These are phyloP conservation scores for Gossypium bickii DNA, from an alignment of 345 rosid genomes.

Conservation along the genomic window DNA sequence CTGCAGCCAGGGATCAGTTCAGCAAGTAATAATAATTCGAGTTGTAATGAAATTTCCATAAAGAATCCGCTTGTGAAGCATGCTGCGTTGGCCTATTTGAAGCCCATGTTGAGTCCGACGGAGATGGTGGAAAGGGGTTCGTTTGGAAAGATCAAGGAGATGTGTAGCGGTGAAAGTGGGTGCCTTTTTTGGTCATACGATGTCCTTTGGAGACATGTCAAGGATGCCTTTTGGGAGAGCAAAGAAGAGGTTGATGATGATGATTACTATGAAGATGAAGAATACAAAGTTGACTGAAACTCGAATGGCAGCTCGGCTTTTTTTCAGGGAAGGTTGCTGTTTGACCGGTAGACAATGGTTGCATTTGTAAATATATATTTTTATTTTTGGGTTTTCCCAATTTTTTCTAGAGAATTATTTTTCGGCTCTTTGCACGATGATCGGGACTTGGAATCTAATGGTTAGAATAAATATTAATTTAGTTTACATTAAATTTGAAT, in stretches of 20 bases:
- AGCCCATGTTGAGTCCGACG: conserved; percentile 46
- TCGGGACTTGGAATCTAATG: not conserved
- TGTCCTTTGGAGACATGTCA: conserved; percentile 24
- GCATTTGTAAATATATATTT: conserved; percentile 14
- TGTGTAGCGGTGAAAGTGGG: conserved; percentile 28
- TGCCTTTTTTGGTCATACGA: conserved; percentile 36
- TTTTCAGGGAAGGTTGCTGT: not conserved
- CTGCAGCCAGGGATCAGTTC: conserved; percentile 17
- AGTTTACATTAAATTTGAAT: too few relatives aligned
- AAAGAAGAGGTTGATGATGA: conserved; percentile 10
- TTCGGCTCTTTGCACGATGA: not conserved
- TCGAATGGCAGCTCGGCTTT: not conserved
- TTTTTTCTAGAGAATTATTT: not conserved
- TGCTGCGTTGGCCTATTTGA: conserved; percentile 60
- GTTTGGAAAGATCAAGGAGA: conserved; percentile 24
- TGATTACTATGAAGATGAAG: conserved; percentile 20
- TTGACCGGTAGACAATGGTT: conserved; percentile 35
- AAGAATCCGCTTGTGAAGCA: conserved; percentile 57
- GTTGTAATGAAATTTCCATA: conserved; percentile 56
- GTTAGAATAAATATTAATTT: too few relatives aligned
- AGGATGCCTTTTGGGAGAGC: conserved; percentile 12
- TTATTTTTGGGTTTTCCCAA: not conserved
- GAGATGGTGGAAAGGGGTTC: conserved; percentile 30
- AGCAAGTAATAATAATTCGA: conserved; percentile 29
- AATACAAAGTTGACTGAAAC: conserved; percentile 25